phyloP scores from a whole-genome alignment of 2,329 filamentous ascomycete species.

The Simplicillium aogashimaense region DNA sequence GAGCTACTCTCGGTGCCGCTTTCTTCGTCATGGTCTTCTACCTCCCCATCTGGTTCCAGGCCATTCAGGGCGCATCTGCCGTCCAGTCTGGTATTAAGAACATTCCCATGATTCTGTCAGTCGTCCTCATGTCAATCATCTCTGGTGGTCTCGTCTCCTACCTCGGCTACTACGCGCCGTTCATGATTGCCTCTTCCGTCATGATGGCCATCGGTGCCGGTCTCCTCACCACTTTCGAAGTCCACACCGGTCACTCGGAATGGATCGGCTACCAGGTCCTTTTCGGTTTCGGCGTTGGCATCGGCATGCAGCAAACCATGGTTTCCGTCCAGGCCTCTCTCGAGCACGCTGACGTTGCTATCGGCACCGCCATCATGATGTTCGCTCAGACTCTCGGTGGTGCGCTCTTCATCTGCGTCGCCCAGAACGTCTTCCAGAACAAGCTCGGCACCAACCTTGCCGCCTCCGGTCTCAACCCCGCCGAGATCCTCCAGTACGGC shows the following conservation, averaged over 20 bases:
- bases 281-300: conserved; percentile 30
- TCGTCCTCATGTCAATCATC: conserved; percentile 15
- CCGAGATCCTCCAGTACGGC: conserved; percentile 20
- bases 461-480: conserved; percentile 18
- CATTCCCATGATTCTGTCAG: conserved; percentile 18
- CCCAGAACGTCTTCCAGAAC: conserved; percentile 40
- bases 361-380: conserved; percentile 34
- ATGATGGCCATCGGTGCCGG: conserved; percentile 25
- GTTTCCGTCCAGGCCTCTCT: conserved; percentile 36
- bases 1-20: conserved; percentile 14
- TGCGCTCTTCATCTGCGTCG: conserved; percentile 40
- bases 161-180: conserved; percentile 31
- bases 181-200: conserved; percentile 23
- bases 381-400: conserved; percentile 34
- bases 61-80: conserved; percentile 24
- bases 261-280: conserved; percentile 26
- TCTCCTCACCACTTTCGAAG: conserved; percentile 26
- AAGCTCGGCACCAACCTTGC: conserved; percentile 28
- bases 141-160: conserved; percentile 15
- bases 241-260: conserved; percentile 9
- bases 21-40: conserved; percentile 28
- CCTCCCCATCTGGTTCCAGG: conserved; percentile 42
- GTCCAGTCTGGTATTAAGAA: conserved; percentile 18
- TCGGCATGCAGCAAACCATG: conserved; percentile 32
- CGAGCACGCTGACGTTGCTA: conserved; percentile 29